phyloP scores from a whole-genome alignment of 495 filamentous ascomycete species.

The Xylaria nigripes region DNA sequence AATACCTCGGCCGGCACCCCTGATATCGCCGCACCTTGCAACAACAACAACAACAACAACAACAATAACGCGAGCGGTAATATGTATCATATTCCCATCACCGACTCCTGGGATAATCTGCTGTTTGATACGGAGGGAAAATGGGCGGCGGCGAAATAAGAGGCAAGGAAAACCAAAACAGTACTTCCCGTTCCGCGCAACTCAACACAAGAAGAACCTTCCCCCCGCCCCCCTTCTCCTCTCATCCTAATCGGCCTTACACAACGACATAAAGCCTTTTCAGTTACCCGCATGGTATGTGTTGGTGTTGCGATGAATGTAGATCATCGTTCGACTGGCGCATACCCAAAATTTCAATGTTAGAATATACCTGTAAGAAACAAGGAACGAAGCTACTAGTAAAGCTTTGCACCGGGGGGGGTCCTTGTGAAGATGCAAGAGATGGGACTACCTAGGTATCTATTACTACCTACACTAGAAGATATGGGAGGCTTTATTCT shows the following conservation, averaged over 20 bases:
- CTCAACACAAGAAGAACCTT: too few relatives aligned
- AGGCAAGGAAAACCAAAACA: background rate
- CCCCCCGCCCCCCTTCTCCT: too few relatives aligned
- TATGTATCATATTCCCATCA: too few relatives aligned
- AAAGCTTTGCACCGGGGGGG: too few relatives aligned
- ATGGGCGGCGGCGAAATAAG: background rate
- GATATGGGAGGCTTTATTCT: background rate
- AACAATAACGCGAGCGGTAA: too few relatives aligned
- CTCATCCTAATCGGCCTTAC: too few relatives aligned
- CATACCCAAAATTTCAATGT: background rate
- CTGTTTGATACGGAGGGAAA: conserved; percentile 5
- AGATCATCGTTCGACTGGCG: background rate
- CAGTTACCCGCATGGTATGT: too few relatives aligned
- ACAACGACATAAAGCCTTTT: too few relatives aligned
- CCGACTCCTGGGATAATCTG: conserved; percentile 1
- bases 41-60: too few relatives aligned
- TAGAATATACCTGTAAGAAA: background rate
- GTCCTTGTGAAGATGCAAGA: background rate
- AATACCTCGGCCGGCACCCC: background rate
- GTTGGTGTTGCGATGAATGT: background rate
- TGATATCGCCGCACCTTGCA: too few relatives aligned
- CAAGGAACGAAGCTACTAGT: background rate
- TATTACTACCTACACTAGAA: too few relatives aligned
- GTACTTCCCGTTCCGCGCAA: background rate
- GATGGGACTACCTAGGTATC: background rate